Base-by-base conservation (phyloP, 2,329 filamentous ascomycete species). In the Westerdykella sp. region DNA sequence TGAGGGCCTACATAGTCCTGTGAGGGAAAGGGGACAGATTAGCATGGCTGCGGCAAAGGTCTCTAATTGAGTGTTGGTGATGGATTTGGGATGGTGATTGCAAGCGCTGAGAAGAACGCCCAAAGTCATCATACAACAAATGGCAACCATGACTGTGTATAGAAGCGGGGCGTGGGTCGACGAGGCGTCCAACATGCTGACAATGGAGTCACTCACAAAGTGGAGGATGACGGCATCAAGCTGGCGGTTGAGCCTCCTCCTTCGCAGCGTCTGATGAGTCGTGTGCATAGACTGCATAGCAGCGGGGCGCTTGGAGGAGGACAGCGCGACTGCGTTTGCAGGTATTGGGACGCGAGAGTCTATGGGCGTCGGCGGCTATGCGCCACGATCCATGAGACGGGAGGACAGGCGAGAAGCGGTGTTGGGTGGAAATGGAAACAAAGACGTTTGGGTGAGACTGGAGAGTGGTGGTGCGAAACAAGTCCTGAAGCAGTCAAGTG, bases 151-250 rank as follows among this genome's bases (percentile, higher is more conserved):
- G 42, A 9, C 46, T 41, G 42, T 48, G 40, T 41, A 40, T 43
- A 49, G 45, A 43, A 46, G 45, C 44, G 9, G 9, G 7, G 38
- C 32, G 7, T 18, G 14, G 34, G 42, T 41, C 44, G 31, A 14
- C 49, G 40, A 40, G 41, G 47, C 55, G 45, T 47, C 40, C 41
- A 42, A 63, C 40, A 34, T 28, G 41, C 14, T 30, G 39, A 34
- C 40, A 43, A 12, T 12, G 32, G n/a, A 35, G 31, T 48, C 40
- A 65, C 78, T 63, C 71, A 91, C 87, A 70, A 95, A 90, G 67
- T 95, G 87, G 48, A 94, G 70, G 60, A 94, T 84, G 60, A 87
- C 73, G 56, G 85, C 78, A 57, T 55, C 51, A 39, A 55, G 45
- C 45, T 58, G 57, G 28, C 57, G 58, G 48, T 56, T 37, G 49